Conservation (phyloP, 2,329 filamentous ascomycete genomes). For the Fusarium heterosporum region DNA sequence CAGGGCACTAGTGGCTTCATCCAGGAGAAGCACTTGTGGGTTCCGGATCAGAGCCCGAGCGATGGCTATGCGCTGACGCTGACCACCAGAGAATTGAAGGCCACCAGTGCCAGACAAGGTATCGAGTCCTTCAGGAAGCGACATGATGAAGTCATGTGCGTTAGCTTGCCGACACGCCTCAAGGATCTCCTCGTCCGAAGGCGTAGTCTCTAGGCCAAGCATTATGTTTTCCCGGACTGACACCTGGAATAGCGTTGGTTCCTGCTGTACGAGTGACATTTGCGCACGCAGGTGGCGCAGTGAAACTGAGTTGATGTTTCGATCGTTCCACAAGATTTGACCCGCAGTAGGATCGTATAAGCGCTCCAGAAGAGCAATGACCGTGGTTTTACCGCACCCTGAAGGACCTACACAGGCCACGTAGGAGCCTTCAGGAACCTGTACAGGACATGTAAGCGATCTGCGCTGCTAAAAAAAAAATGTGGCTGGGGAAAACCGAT, state of each 20-base stretch:
- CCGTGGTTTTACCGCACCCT: background rate
- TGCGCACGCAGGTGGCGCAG: background rate
- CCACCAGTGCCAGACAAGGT: conserved; percentile 90
- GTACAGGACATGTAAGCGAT: too few relatives aligned
- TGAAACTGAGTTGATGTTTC: background rate
- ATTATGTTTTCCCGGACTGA: background rate
- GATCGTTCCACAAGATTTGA: background rate
- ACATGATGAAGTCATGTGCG: conserved; percentile 79
- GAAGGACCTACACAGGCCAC: background rate
- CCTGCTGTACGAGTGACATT: background rate
- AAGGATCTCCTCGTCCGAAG: too few relatives aligned
- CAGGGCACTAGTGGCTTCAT: conserved; percentile 49
- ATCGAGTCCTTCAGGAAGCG: conserved; percentile 84
- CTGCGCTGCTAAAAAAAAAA: too few relatives aligned
- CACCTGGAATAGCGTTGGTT: background rate
- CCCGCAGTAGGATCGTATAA: background rate
- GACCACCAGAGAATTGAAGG: conserved; percentile 77
- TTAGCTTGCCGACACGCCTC: too few relatives aligned
- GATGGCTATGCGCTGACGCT: conserved; percentile 95
- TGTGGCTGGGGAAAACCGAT: too few relatives aligned
- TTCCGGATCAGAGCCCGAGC: conserved; percentile 89
- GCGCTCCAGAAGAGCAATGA: background rate
- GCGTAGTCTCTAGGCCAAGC: background rate
- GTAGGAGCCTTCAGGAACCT: too few relatives aligned
- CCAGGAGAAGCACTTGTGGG: conserved; percentile 84